These are phyloP conservation scores for Xylaria castorea DNA, from an alignment of 495 filamentous ascomycete species.

Conservation along the genomic window DNA sequence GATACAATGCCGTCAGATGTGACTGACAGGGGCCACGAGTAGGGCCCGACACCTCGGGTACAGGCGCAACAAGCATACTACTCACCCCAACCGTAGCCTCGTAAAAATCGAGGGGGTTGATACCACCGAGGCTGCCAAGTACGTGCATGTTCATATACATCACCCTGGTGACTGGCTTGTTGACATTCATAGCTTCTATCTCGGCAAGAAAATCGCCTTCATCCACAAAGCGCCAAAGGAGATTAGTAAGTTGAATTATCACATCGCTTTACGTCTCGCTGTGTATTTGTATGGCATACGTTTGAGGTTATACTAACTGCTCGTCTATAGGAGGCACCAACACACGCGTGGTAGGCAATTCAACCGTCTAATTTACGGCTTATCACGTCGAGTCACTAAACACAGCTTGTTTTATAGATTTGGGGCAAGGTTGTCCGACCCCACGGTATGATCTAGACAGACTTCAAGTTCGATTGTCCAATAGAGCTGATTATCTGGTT, in stretches of 20 bases:
- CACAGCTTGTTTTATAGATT: conserved; percentile 52
- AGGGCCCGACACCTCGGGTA: conserved; percentile 90
- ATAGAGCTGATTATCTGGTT: conserved; percentile 25
- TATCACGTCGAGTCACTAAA: background rate
- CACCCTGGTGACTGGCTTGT: conserved; percentile 6
- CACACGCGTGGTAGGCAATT: conserved; percentile 68
- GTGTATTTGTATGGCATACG: background rate
- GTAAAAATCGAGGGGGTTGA: conserved; percentile 96
- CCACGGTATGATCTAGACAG: conserved; percentile 70
- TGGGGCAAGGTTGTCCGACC: conserved; percentile 95
- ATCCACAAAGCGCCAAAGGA: conserved; percentile 90
- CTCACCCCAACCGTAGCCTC: conserved; percentile 80
- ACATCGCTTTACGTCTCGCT: background rate
- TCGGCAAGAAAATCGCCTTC: conserved; percentile 93
- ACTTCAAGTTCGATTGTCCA: conserved; percentile 5
- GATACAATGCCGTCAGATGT: background rate
- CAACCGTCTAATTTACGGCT: background rate
- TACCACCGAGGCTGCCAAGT: conserved; percentile 78
- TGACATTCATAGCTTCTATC: conserved; percentile 68
- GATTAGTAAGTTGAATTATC: conserved; percentile 55
- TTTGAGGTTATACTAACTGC: conserved; percentile 3
- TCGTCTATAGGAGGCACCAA: conserved; percentile 69
- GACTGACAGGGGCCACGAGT: conserved; percentile 41
- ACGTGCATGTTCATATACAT: conserved; percentile 44
- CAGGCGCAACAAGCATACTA: conserved; percentile 82